These are phyloP conservation scores for Takakia lepidozioides DNA, from an alignment of 225 moss, liverwort and hornwort species.

Conservation along the genomic window DNA sequence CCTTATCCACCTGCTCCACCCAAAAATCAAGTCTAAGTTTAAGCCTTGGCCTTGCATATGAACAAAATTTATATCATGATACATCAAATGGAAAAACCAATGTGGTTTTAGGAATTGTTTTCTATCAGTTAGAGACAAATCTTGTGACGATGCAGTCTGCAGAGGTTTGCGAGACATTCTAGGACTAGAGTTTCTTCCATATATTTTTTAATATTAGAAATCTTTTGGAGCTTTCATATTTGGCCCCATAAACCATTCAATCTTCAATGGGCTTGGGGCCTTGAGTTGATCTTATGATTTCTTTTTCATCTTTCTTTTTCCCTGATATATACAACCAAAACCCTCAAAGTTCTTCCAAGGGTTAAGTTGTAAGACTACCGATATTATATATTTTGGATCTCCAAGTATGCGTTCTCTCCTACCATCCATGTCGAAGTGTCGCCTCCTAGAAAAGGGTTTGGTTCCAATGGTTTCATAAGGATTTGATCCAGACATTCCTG, in stretches of 20 bases:
- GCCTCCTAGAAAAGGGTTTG: slow-evolving; percentile 46
- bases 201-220: too few relatives aligned
- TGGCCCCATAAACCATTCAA: too few relatives aligned
- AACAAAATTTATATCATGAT: neutral
- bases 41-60: neutral
- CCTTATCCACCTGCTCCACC: slow-evolving; percentile 42
- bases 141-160: too few relatives aligned
- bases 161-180: too few relatives aligned
- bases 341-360: neutral
- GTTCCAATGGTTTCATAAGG: slow-evolving; percentile 42
- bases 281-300: too few relatives aligned
- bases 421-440: slow-evolving; percentile 52
- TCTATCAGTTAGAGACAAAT: too few relatives aligned
- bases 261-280: too few relatives aligned
- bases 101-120: neutral
- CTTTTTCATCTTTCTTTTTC: neutral
- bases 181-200: too few relatives aligned
- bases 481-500: slow-evolving; percentile 38
- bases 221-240: too few relatives aligned
- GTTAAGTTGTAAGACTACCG: slow-evolving; percentile 14
- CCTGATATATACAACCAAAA: neutral
- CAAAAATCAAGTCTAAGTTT: neutral
- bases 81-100: neutral
- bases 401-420: slow-evolving; percentile 40
- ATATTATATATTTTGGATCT: slow-evolving; percentile 39